A percentile compares a stretch with the other conserved stretches of the same genome.
Conservation (phyloP, 257 asterid species). For the Plantago ovata region DNA sequence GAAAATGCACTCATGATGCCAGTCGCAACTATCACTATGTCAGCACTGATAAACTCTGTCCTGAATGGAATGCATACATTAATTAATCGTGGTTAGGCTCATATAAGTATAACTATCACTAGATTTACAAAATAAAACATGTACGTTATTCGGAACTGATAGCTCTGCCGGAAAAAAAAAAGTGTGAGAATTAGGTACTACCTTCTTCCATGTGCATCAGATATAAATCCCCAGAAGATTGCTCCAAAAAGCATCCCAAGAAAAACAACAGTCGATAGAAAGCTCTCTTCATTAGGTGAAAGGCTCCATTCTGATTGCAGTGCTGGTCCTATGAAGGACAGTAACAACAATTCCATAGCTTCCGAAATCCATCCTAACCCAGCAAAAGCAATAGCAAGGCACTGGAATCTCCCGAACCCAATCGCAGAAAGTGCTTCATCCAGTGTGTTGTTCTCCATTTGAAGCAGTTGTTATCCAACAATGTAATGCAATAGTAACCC, state of each 20-base stretch:
- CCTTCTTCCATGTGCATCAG: slow-evolving; percentile 2
- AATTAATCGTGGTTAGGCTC: slow-evolving; percentile 1
- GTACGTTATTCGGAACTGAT: too few relatives aligned
- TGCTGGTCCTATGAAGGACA: slow-evolving; percentile 5
- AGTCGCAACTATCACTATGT: slow-evolving; percentile 30
- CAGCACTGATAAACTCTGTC: slow-evolving; percentile 36
- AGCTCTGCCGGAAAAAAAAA: too few relatives aligned
- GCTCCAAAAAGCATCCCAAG: slow-evolving; percentile 2
- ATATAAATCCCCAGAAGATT: not conserved
- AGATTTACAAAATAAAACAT: not conserved
- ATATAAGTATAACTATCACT: not conserved
- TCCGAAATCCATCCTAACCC: slow-evolving; percentile 1
- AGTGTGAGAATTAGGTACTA: not conserved
- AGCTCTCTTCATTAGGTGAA: not conserved
- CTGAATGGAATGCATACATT: slow-evolving; percentile 14
- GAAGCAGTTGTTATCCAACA: not conserved
- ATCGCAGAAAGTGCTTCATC: not conserved
- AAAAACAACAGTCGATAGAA: slow-evolving; percentile 2
- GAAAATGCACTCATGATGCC: slow-evolving; percentile 48
- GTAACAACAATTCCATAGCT: not conserved
- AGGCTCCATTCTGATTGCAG: slow-evolving; percentile 3
- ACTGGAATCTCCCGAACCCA: not conserved
- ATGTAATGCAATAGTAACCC: not conserved
- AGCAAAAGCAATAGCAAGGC: not conserved
- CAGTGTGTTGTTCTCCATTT: not conserved